phyloP scores from a whole-genome alignment of 1,284 basidiomycete genomes.

The Moesziomyces globuligerus region DNA sequence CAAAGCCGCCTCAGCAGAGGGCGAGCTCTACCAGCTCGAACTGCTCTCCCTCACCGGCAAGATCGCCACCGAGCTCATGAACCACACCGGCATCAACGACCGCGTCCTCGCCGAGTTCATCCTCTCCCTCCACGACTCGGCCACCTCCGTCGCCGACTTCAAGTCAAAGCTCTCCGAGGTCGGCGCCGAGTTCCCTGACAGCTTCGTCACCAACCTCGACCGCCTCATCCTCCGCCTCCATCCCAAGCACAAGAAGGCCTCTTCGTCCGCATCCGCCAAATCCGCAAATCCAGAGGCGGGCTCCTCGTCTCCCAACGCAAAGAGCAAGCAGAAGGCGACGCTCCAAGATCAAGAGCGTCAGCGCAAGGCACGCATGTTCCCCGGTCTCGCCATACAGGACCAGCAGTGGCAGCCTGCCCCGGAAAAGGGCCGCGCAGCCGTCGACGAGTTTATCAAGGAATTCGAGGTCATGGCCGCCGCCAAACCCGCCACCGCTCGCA shows the following conservation, averaged over 20 bases:
- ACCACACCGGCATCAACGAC: conserved; percentile 76
- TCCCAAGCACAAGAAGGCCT: conserved; percentile 77
- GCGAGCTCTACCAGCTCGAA: conserved; percentile 65
- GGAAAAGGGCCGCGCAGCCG: conserved; percentile 72
- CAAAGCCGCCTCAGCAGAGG: conserved; percentile 10
- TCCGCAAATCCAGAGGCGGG: conserved; percentile 65
- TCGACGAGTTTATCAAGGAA: conserved; percentile 86
- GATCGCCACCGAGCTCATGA: conserved; percentile 68
- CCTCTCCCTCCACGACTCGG: conserved; percentile 87
- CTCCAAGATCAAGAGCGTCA: conserved; percentile 73
- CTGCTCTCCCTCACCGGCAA: conserved; percentile 63
- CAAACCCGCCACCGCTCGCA: conserved; percentile 6
- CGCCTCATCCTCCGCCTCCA: conserved; percentile 93
- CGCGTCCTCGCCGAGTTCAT: conserved; percentile 95
- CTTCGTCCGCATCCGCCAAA: conserved; percentile 15
- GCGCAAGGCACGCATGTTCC: conserved; percentile 84
- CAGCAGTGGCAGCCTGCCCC: conserved; percentile 71
- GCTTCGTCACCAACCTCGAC: conserved; percentile 90
- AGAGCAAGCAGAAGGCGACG: conserved; percentile 69
- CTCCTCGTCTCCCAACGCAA: conserved; percentile 62
- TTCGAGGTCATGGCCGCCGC: conserved; percentile 74
- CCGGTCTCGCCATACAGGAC: conserved; percentile 87
- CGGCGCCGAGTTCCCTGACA: conserved; percentile 87
- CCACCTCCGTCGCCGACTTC: conserved; percentile 81
- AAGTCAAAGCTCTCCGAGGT: conserved; percentile 81